Conservation (phyloP, 371 early-diverging fungal genomes). For the Mucor circinelloides region DNA sequence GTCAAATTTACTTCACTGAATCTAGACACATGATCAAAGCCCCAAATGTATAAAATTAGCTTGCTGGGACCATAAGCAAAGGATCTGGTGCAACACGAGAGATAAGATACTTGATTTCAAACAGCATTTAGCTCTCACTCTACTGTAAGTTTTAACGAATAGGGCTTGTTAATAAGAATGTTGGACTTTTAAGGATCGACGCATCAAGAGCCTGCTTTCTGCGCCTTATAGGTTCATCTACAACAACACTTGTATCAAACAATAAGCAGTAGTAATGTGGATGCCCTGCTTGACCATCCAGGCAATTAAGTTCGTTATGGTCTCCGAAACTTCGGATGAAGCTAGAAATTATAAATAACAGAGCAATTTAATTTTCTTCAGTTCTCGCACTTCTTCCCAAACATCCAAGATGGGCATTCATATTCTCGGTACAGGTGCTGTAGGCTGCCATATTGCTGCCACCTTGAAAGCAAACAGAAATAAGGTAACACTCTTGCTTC, state of each 20-base stretch:
- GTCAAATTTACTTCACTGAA: not conserved
- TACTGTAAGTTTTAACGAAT: not conserved
- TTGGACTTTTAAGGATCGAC: not conserved
- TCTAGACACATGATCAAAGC: not conserved
- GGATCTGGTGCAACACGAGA: not conserved
- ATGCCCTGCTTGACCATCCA: too few relatives aligned
- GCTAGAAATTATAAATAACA: not conserved
- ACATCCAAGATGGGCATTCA: slow-evolving; percentile 34
- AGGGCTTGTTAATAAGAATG: not conserved
- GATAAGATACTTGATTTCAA: not conserved
- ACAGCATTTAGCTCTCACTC: not conserved
- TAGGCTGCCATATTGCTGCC: slow-evolving; percentile 45
- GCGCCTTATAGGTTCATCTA: too few relatives aligned
- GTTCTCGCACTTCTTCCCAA: not conserved
- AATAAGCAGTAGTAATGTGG: too few relatives aligned
- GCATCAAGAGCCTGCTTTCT: too few relatives aligned
- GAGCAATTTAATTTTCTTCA: not conserved
- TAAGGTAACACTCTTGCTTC: slow-evolving; percentile 38
- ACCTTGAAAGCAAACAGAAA: slow-evolving; percentile 27
- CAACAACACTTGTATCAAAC: too few relatives aligned
- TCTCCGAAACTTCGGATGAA: not conserved
- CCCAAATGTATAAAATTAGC: not conserved
- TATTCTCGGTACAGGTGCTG: slow-evolving; percentile 49
- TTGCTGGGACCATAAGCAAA: not conserved
- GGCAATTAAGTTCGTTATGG: not conserved